A percentile compares a stretch with the other conserved stretches of the same genome.
Evolutionary conservation across 306 rosid species (phyloP).

Genomic region (Begonia peltatifolia): DNA sequence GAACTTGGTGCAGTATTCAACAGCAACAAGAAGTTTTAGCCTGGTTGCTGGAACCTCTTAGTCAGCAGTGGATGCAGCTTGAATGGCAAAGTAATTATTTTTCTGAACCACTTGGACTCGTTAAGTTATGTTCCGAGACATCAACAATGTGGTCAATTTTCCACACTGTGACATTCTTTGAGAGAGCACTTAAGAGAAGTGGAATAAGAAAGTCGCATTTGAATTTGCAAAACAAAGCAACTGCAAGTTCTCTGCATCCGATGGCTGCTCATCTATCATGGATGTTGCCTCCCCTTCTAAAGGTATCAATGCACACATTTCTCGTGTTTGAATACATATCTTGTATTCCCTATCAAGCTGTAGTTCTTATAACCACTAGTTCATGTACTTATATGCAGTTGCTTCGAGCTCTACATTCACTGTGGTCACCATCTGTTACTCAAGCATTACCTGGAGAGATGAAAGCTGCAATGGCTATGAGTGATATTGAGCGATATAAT

Average conservation of each 20-base stretch:
- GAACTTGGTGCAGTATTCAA: constrained; percentile 50
- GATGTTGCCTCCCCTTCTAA: constrained; percentile 94
- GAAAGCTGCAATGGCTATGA: constrained; percentile 75
- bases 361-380: background rate
- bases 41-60: constrained; percentile 84
- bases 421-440: constrained; percentile 70
- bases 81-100: constrained; percentile 88
- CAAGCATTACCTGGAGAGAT: constrained; percentile 71
- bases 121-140: constrained; percentile 61
- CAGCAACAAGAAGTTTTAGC: constrained; percentile 97
- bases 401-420: constrained; percentile 71
- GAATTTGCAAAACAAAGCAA: constrained; percentile 35
- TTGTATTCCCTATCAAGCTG: background rate
- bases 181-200: constrained; percentile 96
- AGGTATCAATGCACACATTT: constrained; percentile 30
- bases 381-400: constrained; percentile 36
- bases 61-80: constrained; percentile 71
- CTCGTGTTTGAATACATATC: constrained; percentile 8
- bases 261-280: constrained; percentile 83
- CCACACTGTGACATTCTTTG: constrained; percentile 83
- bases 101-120: constrained; percentile 74
- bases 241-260: constrained; percentile 56
- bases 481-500: constrained; percentile 61
- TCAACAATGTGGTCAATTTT: constrained; percentile 85
- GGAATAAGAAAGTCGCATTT: constrained; percentile 56